Percentiles rank a stretch among this genome's conserved stretches.
phyloP scores from a whole-genome alignment of 2,329 filamentous ascomycete genomes.

The Talaromyces marneffei region DNA sequence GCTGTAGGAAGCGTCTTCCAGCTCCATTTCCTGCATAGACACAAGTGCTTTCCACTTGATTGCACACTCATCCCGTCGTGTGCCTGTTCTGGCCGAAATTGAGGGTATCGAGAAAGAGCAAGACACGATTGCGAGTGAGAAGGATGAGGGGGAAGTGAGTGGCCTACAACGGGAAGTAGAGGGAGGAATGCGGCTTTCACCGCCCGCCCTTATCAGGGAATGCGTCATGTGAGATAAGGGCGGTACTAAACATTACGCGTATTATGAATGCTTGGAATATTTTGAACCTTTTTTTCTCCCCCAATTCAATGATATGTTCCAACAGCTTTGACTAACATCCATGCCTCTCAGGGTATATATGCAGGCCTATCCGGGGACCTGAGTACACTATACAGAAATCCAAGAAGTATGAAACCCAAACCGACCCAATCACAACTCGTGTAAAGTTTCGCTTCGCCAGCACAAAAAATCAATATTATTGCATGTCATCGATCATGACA shows the following conservation, averaged over 20 bases:
- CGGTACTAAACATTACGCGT: no score
- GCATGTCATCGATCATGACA: background rate
- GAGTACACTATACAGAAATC: background rate
- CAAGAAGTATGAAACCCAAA: background rate
- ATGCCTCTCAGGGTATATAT: background rate
- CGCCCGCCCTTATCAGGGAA: slow-evolving; percentile 12
- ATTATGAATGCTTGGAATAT: background rate
- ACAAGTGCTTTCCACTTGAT: slow-evolving; percentile 20
- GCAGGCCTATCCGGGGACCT: background rate
- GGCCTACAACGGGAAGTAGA: slow-evolving; percentile 10
- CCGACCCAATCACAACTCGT: background rate
- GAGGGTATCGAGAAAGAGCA: slow-evolving; percentile 17
- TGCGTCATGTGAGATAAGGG: slow-evolving; percentile 7
- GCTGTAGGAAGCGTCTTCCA: slow-evolving; percentile 58
- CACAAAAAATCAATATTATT: background rate
- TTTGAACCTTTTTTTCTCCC: background rate
- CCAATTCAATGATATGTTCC: background rate
- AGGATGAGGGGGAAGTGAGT: slow-evolving; percentile 20
- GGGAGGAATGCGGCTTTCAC: slow-evolving; percentile 5
- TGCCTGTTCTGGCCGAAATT: slow-evolving; percentile 14
- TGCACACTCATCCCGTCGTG: slow-evolving; percentile 31
- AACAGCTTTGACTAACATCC: background rate
- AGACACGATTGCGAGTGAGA: slow-evolving; percentile 11
- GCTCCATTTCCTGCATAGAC: slow-evolving; percentile 53
- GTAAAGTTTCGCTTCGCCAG: background rate